These are phyloP conservation scores for Fusarium graminum DNA, from an alignment of 2,329 filamentous ascomycete species.

Conservation along the genomic window DNA sequence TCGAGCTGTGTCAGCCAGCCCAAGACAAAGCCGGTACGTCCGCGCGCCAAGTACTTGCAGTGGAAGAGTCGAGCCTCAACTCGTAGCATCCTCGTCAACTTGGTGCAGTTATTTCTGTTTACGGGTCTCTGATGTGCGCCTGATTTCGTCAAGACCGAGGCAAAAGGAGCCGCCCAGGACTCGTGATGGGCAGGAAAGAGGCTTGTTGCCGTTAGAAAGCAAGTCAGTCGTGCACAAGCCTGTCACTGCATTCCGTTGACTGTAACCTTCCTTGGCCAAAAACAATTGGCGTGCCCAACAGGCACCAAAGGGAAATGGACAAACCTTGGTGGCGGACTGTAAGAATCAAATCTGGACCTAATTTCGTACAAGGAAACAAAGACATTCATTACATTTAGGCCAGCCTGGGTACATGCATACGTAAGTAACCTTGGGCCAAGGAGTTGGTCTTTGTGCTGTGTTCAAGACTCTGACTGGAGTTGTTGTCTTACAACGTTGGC, in stretches of 20 bases:
- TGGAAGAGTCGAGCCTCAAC: conserved; percentile 34
- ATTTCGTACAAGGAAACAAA: conserved; percentile 33
- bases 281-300: conserved; percentile 29
- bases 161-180: conserved; percentile 20
- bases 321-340: conserved; percentile 25
- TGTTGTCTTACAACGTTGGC: conserved; percentile 19
- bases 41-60: conserved; percentile 20
- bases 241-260: conserved; percentile 38
- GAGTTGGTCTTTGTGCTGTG: conserved; percentile 19
- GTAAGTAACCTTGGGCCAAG: conserved; percentile 17
- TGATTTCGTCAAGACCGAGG: conserved; percentile 40
- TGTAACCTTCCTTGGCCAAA: conserved; percentile 36
- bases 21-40: conserved; percentile 36
- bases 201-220: conserved; percentile 43
- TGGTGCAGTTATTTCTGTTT: conserved; percentile 30
- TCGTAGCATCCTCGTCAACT: conserved; percentile 34
- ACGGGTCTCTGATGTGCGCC: conserved; percentile 19
- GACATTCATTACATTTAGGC: conserved; percentile 30
- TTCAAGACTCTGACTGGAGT: conserved; percentile 11
- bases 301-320: conserved; percentile 26
- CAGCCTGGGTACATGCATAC: conserved; percentile 30
- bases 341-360: conserved; percentile 23
- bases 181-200: conserved; percentile 35
- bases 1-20: conserved; percentile 41
- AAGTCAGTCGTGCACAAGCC: conserved; percentile 34